Evolutionary conservation across 73 alveolate genomes (phyloP).

Genomic region (Uronychia setigera): DNA sequence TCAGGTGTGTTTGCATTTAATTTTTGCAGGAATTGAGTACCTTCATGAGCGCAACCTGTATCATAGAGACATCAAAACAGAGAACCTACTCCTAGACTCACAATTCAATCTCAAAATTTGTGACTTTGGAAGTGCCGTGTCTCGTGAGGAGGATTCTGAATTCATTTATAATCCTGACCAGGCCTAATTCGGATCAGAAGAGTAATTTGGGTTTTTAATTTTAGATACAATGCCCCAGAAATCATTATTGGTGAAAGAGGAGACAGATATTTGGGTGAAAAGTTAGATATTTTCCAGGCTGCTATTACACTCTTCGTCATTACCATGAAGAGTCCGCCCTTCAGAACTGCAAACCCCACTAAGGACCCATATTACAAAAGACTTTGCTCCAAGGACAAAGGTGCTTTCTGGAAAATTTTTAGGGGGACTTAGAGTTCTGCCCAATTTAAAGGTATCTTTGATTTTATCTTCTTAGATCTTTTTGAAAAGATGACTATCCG

Average conservation of each 20-base stretch:
- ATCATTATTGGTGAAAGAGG: not conserved
- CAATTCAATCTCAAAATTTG: conserved; percentile 30
- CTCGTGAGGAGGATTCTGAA: conserved; percentile 3
- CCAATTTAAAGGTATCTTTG: not conserved
- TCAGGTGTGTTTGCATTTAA: conserved; percentile 28
- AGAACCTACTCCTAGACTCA: conserved; percentile 63
- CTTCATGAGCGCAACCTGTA: conserved; percentile 49
- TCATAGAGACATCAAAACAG: conserved; percentile 79
- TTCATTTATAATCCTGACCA: not conserved
- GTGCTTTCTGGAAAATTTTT: conserved; percentile 52
- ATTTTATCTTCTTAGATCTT: conserved; percentile 8
- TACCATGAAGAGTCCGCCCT: conserved; percentile 46
- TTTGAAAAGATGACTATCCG: conserved; percentile 42
- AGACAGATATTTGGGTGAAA: conserved; percentile 4
- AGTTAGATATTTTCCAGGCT: conserved; percentile 37
- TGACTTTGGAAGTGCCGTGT: conserved; percentile 38
- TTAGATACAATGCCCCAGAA: conserved; percentile 59
- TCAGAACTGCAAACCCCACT: conserved; percentile 30
- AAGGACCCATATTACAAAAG: conserved; percentile 50
- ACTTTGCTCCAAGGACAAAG: conserved; percentile 28
- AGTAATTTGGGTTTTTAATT: not conserved
- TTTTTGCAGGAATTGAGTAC: conserved; percentile 55
- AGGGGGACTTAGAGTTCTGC: conserved; percentile 1
- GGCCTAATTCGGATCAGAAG: conserved; percentile 13
- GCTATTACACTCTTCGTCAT: conserved; percentile 44